Conservation (phyloP, 176 grass and related monocot genomes). For the Areca catechu region DNA sequence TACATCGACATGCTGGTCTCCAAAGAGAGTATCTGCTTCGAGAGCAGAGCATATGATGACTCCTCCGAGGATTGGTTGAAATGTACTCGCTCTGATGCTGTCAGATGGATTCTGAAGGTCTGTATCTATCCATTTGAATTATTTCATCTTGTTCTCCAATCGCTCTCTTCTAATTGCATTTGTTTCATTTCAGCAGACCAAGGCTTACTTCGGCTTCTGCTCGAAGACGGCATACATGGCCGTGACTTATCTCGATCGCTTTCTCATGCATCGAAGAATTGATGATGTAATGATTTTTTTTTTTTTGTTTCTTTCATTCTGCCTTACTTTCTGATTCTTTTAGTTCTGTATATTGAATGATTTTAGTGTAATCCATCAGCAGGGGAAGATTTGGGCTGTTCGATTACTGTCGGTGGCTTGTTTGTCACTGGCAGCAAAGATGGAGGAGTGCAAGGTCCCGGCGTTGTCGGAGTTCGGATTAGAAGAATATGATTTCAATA, state of each 20-base stretch:
- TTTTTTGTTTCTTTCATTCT: background rate
- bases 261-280: conserved; percentile 52
- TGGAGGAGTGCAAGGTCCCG: conserved; percentile 5
- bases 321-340: too few relatives aligned
- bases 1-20: conserved; percentile 61
- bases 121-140: background rate
- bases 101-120: conserved; percentile 72
- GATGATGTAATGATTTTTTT: conserved; percentile 51
- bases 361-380: background rate
- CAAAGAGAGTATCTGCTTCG: conserved; percentile 52
- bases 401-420: conserved; percentile 7
- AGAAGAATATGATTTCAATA: background rate
- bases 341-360: too few relatives aligned
- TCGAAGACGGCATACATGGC: conserved; percentile 70
- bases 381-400: conserved; percentile 6
- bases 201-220: conserved; percentile 48
- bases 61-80: conserved; percentile 40
- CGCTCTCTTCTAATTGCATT: background rate
- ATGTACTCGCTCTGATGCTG: conserved; percentile 28
- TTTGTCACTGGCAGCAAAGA: conserved; percentile 8
- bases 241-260: conserved; percentile 68
- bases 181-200: conserved; percentile 38
- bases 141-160: background rate
- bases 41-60: conserved; percentile 3
- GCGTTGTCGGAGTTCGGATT: background rate